Conservation (phyloP, 352 stramenopile species). For the Lagenidium giganteum region DNA sequence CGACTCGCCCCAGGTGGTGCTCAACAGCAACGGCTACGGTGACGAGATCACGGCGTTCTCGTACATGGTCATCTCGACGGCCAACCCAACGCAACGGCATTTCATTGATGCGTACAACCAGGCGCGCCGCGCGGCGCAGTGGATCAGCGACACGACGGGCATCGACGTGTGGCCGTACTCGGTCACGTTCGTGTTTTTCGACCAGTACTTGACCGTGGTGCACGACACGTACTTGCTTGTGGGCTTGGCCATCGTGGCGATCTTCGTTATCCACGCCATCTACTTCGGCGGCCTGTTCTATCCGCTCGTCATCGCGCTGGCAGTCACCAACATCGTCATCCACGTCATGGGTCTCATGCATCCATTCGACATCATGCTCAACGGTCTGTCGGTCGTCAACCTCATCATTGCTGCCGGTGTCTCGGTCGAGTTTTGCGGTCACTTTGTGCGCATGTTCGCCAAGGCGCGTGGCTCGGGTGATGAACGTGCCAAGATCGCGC, state of each 20-base stretch:
- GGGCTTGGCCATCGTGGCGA: slow-evolving; percentile 28
- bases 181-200: slow-evolving; percentile 51
- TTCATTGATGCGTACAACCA: slow-evolving; percentile 51
- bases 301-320: slow-evolving; percentile 35
- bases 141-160: slow-evolving; percentile 61
- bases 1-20: slow-evolving; percentile 23
- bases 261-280: slow-evolving; percentile 44
- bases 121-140: slow-evolving; percentile 45
- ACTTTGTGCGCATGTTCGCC: slow-evolving; percentile 65
- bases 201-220: slow-evolving; percentile 65
- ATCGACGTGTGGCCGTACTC: slow-evolving; percentile 72
- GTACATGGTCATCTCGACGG: slow-evolving; percentile 57
- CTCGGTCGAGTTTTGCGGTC: slow-evolving; percentile 74
- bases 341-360: slow-evolving; percentile 62
- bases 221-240: slow-evolving; percentile 46
- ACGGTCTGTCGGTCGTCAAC: slow-evolving; percentile 81
- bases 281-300: slow-evolving; percentile 46
- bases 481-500: slow-evolving; percentile 19
- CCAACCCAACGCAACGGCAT: slow-evolving; percentile 27
- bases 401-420: slow-evolving; percentile 70
- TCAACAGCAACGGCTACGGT: slow-evolving; percentile 47
- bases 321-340: slow-evolving; percentile 42
- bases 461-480: slow-evolving; percentile 17
- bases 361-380: slow-evolving; percentile 59
- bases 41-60: slow-evolving; percentile 53